Base-by-base conservation (phyloP, 73 alveolate genomes). In the Symbiodinium pilosum region DNA sequence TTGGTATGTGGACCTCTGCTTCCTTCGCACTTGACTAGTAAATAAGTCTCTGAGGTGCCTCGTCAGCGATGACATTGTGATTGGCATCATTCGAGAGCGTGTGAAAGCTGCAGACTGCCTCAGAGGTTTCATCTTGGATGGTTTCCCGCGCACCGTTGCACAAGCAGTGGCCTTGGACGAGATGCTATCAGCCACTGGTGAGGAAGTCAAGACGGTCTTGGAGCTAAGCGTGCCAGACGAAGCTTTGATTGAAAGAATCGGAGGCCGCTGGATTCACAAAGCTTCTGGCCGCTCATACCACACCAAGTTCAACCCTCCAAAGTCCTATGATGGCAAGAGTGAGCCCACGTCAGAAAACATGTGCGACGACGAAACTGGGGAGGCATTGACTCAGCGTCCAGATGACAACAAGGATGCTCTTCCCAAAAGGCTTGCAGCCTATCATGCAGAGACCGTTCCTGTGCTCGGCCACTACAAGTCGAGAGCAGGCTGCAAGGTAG, bases 261-360 rank as follows among this genome's bases (percentile, higher is more conserved):
- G 99, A 36, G 99, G 99, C 51, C 97, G 99, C 41, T 87, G 99
- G 94, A 89, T 99, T 41, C 99, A 99, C 95, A 99, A 99, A 47
- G 99, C 99, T 28, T 86, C 99, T 40, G 99, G 99, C 59, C 88
- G 99, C 51, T 83, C 99, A 0, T 99, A 99, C 92, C 99, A 99
- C 99, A n/a, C n/a, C n/a, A 99, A n/a, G n/a, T 85, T 42, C 93
- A 85, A 43, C 77, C 93, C 93, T 21, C 93, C 93, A 8, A 85
- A n/a, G n/a, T n/a, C n/a, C n/a, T n/a, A n/a, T n/a, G n/a, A n/a
- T n/a, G n/a, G n/a, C 93, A 64, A 89, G 99, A 99, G 99, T 84
- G 86, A 86, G 59, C 94, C 94, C 21, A 59, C 44, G n/a, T 24
- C 52, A 24, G 86, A 38, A 34, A 73, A 73, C 98, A 92, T 92